Evolutionary conservation across 116 monocot species (phyloP).

Genomic region (Posidonia oceanica): DNA sequence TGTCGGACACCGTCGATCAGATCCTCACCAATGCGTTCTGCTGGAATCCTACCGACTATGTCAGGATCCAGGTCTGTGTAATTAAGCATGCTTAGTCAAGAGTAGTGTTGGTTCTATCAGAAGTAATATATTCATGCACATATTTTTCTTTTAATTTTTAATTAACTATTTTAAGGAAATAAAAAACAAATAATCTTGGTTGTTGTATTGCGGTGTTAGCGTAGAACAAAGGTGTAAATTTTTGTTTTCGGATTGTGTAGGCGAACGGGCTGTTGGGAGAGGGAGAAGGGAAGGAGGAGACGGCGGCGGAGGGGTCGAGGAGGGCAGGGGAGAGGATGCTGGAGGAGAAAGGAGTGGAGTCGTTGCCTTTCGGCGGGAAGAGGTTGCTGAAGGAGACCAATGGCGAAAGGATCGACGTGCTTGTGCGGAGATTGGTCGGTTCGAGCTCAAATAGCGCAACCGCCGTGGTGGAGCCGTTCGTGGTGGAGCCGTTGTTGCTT

Average conservation of each 20-base stretch:
- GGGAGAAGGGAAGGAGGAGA: not conserved
- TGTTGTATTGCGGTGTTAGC: no score
- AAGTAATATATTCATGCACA: not conserved
- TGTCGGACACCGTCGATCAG: conserved; percentile 35
- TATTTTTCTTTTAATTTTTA: not conserved
- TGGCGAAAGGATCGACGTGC: conserved; percentile 20
- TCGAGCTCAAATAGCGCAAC: not conserved
- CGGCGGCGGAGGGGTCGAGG: conserved; percentile 10
- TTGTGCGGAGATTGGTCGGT: conserved; percentile 13
- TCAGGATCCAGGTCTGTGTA: conserved; percentile 24
- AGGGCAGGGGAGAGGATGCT: conserved; percentile 22
- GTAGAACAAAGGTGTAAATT: no score
- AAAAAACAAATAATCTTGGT: no score
- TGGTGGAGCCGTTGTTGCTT: conserved; percentile 4
- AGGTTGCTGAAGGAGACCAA: conserved; percentile 30
- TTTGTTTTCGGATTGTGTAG: conserved; percentile 1
- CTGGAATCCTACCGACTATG: conserved; percentile 22
- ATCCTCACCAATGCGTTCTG: conserved; percentile 27
- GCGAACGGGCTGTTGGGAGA: conserved; percentile 6
- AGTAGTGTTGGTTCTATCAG: no score
- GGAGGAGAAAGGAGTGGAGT: conserved; percentile 22
- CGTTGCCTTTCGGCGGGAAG: conserved; percentile 37
- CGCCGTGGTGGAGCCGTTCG: conserved; percentile 4
- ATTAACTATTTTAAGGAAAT: not conserved
- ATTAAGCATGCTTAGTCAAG: no score